Percentiles rank a stretch among this genome's conserved stretches.
Conservation (phyloP, 1,284 basidiomycete genomes). For the Trichosporon ovoides region DNA sequence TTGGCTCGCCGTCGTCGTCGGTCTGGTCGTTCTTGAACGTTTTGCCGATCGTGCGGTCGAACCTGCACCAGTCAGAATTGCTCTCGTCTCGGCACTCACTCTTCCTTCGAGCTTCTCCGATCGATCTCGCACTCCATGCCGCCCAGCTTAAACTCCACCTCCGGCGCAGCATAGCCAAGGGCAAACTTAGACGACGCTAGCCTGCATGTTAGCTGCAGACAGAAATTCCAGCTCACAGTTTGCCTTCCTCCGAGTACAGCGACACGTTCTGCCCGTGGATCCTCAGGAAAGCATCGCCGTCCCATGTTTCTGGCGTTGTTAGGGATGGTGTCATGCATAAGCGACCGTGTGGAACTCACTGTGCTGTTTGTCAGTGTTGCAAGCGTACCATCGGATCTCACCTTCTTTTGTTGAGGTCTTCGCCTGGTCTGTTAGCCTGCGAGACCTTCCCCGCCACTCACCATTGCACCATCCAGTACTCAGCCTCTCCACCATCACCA, state of each 20-base stretch:
- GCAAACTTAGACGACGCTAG: slow-evolving; percentile 31
- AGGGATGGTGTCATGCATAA: neutral
- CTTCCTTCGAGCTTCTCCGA: slow-evolving; percentile 24
- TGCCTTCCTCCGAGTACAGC: slow-evolving; percentile 50
- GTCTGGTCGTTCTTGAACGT: neutral
- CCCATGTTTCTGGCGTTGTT: slow-evolving; percentile 46
- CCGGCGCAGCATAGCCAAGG: slow-evolving; percentile 24
- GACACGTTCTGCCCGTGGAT: slow-evolving; percentile 54
- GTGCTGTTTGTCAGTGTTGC: slow-evolving; percentile 28
- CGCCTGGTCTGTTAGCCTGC: slow-evolving; percentile 32
- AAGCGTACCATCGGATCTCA: neutral
- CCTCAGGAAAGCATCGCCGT: slow-evolving; percentile 54
- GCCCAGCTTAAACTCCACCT: slow-evolving; percentile 56
- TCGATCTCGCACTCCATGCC: slow-evolving; percentile 59
- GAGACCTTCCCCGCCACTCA: slow-evolving; percentile 18
- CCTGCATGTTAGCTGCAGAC: slow-evolving; percentile 13
- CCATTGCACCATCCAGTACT: slow-evolving; percentile 45
- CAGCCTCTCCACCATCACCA: slow-evolving; percentile 7
- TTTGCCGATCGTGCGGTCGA: slow-evolving; percentile 19
- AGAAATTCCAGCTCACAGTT: slow-evolving; percentile 31
- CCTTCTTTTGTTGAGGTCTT: slow-evolving; percentile 47
- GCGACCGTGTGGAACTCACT: slow-evolving; percentile 28
- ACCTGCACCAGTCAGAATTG: slow-evolving; percentile 27
- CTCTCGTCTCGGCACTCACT: slow-evolving; percentile 22
- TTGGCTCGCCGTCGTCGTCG: neutral